Percentiles rank a stretch among this genome's conserved stretches.
Conservation (phyloP, 768 basidiomycete species). For the Sarcodon aspratus region DNA sequence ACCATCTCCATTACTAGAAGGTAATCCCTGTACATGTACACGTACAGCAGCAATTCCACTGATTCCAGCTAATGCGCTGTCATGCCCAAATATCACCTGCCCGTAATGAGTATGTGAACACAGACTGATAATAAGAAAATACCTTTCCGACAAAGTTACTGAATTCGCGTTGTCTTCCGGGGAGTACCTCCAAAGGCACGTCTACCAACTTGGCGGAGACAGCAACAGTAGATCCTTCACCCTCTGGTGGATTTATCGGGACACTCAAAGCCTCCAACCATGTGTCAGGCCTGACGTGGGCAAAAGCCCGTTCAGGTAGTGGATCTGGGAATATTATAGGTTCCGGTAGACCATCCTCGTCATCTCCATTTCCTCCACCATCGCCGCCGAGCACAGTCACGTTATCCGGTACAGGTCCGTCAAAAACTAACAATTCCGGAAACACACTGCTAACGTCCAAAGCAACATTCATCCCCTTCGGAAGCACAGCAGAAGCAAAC, state of each 20-base stretch:
- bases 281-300: conserved; percentile 55
- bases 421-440: conserved; percentile 71
- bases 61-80: conserved; percentile 55
- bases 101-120: conserved; percentile 1
- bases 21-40: conserved; percentile 49
- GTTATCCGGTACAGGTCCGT: conserved; percentile 47
- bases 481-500: conserved; percentile 53
- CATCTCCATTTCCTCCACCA: neutral
- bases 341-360: conserved; percentile 26
- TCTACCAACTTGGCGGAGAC: conserved; percentile 61
- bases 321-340: conserved; percentile 46
- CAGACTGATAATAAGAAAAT: neutral
- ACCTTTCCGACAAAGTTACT: conserved; percentile 73
- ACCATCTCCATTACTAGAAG: conserved; percentile 28
- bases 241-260: conserved; percentile 25
- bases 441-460: conserved; percentile 53
- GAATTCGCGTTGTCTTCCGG: conserved; percentile 68
- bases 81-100: conserved; percentile 54
- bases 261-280: conserved; percentile 47
- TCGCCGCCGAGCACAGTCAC: conserved; percentile 1
- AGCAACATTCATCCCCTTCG: conserved; percentile 54
- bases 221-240: conserved; percentile 40
- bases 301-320: conserved; percentile 63
- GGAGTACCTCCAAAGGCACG: conserved; percentile 67
- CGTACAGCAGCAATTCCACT: conserved; percentile 51